Conservation (phyloP, 176 grass and related monocot species). For the Juncus effusus region DNA sequence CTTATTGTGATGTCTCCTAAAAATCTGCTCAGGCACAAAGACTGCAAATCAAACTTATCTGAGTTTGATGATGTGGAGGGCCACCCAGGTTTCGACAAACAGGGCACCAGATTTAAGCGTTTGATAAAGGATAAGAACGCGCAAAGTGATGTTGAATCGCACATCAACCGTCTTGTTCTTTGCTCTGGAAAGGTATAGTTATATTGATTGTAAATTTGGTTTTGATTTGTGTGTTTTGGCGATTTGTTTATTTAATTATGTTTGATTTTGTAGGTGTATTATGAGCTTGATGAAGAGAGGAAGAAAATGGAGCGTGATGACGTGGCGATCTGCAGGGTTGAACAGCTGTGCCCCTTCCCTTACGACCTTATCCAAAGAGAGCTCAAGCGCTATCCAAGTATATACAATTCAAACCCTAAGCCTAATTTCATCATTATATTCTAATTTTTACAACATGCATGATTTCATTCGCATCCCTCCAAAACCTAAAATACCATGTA, state of each 20-base stretch:
- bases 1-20: slow-evolving; percentile 80
- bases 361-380: slow-evolving; percentile 95
- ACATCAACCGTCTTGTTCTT: slow-evolving; percentile 75
- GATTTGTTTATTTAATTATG: slow-evolving; percentile 3
- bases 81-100: slow-evolving; percentile 85
- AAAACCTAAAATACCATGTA: too few relatives aligned
- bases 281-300: slow-evolving; percentile 84
- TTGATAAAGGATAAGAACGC: slow-evolving; percentile 83
- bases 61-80: slow-evolving; percentile 95
- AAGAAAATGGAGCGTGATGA: slow-evolving; percentile 55
- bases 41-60: slow-evolving; percentile 88
- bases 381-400: slow-evolving; percentile 95
- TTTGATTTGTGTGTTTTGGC: background rate
- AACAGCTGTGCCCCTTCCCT: slow-evolving; percentile 80
- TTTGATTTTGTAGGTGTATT: slow-evolving; percentile 84
- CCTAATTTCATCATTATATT: slow-evolving; percentile 5
- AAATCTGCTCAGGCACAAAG: slow-evolving; percentile 87
- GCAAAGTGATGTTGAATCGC: slow-evolving; percentile 68
- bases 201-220: background rate
- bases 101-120: slow-evolving; percentile 93
- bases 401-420: background rate
- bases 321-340: slow-evolving; percentile 87
- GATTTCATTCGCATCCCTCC: slow-evolving; percentile 1
- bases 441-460: background rate
- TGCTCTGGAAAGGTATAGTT: slow-evolving; percentile 82